A percentile compares a stretch with the other conserved stretches of the same genome.
phyloP scores from a whole-genome alignment of 2,329 filamentous ascomycete genomes.

The Neofusicoccum laricinum region DNA sequence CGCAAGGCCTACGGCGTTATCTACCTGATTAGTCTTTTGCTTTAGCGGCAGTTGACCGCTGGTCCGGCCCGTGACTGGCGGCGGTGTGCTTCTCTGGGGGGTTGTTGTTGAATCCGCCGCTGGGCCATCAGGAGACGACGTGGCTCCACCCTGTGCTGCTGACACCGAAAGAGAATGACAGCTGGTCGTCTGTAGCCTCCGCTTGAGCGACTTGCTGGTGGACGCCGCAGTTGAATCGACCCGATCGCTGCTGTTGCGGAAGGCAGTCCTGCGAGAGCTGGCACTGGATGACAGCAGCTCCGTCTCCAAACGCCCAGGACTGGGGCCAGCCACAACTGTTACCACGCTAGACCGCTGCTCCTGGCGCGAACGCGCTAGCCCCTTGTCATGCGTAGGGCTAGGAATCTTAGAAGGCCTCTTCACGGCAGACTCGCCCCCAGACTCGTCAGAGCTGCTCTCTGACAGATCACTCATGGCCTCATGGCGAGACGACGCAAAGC shows the following conservation, averaged over 20 bases:
- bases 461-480: conserved; percentile 10
- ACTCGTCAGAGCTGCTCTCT: conserved; percentile 11
- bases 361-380: not conserved
- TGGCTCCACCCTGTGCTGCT: conserved; percentile 9
- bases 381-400: conserved; percentile 5
- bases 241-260: conserved; percentile 1
- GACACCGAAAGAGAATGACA: conserved; percentile 1
- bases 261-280: conserved; percentile 8
- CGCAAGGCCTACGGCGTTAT: not conserved
- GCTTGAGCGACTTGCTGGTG: not conserved
- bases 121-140: conserved; percentile 6
- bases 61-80: conserved; percentile 9
- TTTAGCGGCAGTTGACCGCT: conserved; percentile 13
- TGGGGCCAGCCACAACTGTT: not conserved
- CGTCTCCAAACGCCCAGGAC: not conserved
- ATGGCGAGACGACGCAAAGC: not conserved
- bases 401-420: conserved; percentile 5
- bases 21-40: conserved; percentile 11
- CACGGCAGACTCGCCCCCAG: not conserved
- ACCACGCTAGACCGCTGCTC: conserved; percentile 2
- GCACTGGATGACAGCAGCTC: conserved; percentile 14
- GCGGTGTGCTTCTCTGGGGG: conserved; percentile 4
- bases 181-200: not conserved
- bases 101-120: not conserved
- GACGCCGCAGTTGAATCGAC: not conserved